These are phyloP conservation scores for Neoboletus brunneissimus DNA, from an alignment of 768 basidiomycete genomes.

Conservation along the genomic window DNA sequence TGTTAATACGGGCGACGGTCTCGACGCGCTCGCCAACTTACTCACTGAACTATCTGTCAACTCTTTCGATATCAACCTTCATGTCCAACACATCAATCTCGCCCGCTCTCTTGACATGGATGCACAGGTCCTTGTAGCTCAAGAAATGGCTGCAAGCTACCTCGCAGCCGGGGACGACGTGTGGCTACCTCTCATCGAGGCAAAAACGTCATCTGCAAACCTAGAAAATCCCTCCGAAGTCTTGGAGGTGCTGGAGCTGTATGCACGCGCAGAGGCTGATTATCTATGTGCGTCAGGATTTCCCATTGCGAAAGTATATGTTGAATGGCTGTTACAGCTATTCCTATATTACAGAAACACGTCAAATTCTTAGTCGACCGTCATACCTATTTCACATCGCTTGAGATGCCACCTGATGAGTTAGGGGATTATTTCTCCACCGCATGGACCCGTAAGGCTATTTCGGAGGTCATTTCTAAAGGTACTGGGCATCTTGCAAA, in stretches of 20 bases:
- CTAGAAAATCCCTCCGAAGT: slow-evolving; percentile 51
- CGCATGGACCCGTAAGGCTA: slow-evolving; percentile 56
- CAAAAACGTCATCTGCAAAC: slow-evolving; percentile 49
- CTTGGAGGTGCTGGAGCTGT: slow-evolving; percentile 57
- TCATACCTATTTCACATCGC: slow-evolving; percentile 34
- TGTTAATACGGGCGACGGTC: slow-evolving; percentile 34
- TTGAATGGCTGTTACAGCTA: slow-evolving; percentile 48
- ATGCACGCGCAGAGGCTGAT: slow-evolving; percentile 65
- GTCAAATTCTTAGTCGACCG: slow-evolving; percentile 52
- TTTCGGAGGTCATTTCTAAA: slow-evolving; percentile 52
- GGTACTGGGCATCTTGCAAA: slow-evolving; percentile 62
- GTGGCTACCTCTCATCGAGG: slow-evolving; percentile 68
- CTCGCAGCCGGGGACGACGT: slow-evolving; percentile 66
- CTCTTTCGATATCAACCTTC: slow-evolving; percentile 60
- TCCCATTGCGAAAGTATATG: slow-evolving; percentile 9
- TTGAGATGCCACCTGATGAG: slow-evolving; percentile 44
- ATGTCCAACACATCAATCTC: slow-evolving; percentile 65
- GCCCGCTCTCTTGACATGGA: slow-evolving; percentile 56
- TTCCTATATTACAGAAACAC: slow-evolving; percentile 69
- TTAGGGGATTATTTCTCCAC: slow-evolving; percentile 60
- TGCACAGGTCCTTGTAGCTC: slow-evolving; percentile 56
- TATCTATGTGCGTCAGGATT: slow-evolving; percentile 65
- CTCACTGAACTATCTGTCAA: slow-evolving; percentile 57
- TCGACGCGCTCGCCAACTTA: slow-evolving; percentile 61
- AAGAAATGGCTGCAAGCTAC: slow-evolving; percentile 63